phyloP scores from a whole-genome alignment of 805 yeast species.

The Hanseniaspora lachancei region DNA sequence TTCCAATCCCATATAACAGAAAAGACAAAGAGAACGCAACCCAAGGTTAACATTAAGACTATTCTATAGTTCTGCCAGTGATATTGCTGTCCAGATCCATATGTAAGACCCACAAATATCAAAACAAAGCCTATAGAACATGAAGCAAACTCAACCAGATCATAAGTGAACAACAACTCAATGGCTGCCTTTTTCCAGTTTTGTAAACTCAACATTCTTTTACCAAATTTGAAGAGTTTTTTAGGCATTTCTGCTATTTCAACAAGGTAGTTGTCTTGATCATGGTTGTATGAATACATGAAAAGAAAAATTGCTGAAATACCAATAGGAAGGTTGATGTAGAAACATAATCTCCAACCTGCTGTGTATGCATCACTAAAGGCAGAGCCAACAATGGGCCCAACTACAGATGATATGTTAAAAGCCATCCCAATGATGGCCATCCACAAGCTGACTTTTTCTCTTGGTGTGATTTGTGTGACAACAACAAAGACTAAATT shows the following conservation, averaged over 20 bases:
- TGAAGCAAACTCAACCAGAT: constrained; percentile 20
- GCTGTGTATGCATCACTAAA: constrained; percentile 36
- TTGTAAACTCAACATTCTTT: background rate
- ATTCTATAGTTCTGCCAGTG: constrained; percentile 39
- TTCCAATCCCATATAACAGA: constrained; percentile 37
- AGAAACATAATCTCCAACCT: constrained; percentile 71
- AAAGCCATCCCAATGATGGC: constrained; percentile 26
- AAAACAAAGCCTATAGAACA: constrained; percentile 19
- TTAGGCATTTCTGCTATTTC: background rate
- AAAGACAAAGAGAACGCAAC: constrained; percentile 29
- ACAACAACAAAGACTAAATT: constrained; percentile 43
- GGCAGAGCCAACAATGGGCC: constrained; percentile 58
- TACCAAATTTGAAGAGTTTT: background rate
- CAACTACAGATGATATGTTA: constrained; percentile 40
- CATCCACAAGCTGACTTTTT: constrained; percentile 20
- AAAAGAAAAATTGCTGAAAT: constrained; percentile 28
- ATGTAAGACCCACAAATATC: constrained; percentile 20
- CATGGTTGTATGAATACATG: constrained; percentile 14
- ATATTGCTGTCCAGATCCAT: constrained; percentile 48
- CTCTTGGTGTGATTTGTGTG: constrained; percentile 26
- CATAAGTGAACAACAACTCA: constrained; percentile 17
- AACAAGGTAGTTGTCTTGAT: background rate
- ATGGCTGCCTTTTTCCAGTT: background rate
- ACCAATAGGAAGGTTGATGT: constrained; percentile 54
- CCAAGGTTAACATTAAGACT: constrained; percentile 32